Evolutionary conservation across 768 basidiomycete species (phyloP), one percentile per base, ranked within the genome.

Genomic region (Cystofilobasidium bisporidii): DNA sequence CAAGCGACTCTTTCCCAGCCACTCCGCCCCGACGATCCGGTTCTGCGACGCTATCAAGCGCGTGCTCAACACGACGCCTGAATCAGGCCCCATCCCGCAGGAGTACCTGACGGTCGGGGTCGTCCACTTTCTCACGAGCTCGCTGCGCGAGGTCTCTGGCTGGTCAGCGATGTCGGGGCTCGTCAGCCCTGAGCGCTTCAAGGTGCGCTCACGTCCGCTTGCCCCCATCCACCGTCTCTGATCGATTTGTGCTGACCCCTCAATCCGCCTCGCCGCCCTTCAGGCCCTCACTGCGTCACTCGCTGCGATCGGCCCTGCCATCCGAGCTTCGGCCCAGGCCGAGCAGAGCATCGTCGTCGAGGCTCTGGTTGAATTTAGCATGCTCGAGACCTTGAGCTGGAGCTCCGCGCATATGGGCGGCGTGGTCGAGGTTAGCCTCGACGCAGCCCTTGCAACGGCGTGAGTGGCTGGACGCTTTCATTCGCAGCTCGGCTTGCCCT

Each of bases 161-260:
- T 74, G 72, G 72, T 71, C 72, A 17, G 71, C 74, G 0, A 74
- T 74, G 73, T 72, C 74, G 33, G 73, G 72, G 1, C 56, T 70
- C 30, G 43, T 72, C 20, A 69, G 69, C 48, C 61, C 63, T 12
- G 74, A 73, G 15, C 43, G 74, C 10, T 72, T 73, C 40, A 71
- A 73, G 64, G 74, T 72, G 59, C 69, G 73, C 69, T n/a, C 50
- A 36, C 38, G 50, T 18, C 18, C 20, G 26, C 20, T 50, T 47
- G 15, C 8, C 50, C 22, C 32, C n/a, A n/a, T n/a, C n/a, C n/a
- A n/a, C n/a, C n/a, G n/a, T n/a, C n/a, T n/a, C n/a, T n/a, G n/a
- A n/a, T n/a, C n/a, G n/a, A n/a, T n/a, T n/a, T n/a, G n/a, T n/a
- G n/a, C n/a, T n/a, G n/a, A n/a, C n/a, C n/a, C n/a, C n/a, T n/a